A percentile compares a stretch with the other conserved stretches of the same genome.
Evolutionary conservation across 176 grass and related monocot genomes (phyloP).

Genomic region (Bolboschoenus planiculmis): DNA sequence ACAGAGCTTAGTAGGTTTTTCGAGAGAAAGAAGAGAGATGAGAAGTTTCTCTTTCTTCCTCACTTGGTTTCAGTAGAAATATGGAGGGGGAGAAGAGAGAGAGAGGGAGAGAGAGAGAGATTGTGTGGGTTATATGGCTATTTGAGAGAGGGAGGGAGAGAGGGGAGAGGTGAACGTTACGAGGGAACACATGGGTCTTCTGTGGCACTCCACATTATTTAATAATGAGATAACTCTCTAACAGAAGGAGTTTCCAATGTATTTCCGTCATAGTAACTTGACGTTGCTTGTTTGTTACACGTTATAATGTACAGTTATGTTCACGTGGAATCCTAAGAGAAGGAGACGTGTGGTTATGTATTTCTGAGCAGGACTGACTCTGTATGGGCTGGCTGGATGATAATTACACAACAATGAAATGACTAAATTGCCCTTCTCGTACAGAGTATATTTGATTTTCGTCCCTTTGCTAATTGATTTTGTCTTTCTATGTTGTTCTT

Average conservation of each 20-base stretch:
- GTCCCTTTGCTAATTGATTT: not conserved
- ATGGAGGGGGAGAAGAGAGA: not conserved
- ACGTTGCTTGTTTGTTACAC: not conserved
- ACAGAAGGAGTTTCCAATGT: not conserved
- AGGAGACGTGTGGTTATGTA: constrained; percentile 25
- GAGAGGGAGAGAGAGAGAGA: not conserved
- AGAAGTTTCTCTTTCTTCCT: not conserved
- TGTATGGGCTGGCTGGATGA: constrained; percentile 17
- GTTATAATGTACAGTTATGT: too few species aligned
- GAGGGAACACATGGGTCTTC: not conserved
- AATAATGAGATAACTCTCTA: not conserved
- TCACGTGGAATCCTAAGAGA: not conserved
- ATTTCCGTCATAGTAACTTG: too few species aligned
- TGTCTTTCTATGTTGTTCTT: not conserved
- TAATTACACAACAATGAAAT: constrained; percentile 5
- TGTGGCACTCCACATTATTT: not conserved
- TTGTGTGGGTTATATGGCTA: not conserved
- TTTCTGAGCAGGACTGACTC: constrained; percentile 6
- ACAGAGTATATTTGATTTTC: not conserved
- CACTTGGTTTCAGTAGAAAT: constrained; percentile 4
- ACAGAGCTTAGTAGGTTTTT: not conserved
- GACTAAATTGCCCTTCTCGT: constrained; percentile 17
- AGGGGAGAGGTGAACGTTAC: constrained; percentile 21
- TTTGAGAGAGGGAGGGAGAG: constrained; percentile 5
- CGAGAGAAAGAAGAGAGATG: not conserved